Base-by-base conservation (phyloP, 306 rosid species). In the Cucumis cinereus region DNA sequence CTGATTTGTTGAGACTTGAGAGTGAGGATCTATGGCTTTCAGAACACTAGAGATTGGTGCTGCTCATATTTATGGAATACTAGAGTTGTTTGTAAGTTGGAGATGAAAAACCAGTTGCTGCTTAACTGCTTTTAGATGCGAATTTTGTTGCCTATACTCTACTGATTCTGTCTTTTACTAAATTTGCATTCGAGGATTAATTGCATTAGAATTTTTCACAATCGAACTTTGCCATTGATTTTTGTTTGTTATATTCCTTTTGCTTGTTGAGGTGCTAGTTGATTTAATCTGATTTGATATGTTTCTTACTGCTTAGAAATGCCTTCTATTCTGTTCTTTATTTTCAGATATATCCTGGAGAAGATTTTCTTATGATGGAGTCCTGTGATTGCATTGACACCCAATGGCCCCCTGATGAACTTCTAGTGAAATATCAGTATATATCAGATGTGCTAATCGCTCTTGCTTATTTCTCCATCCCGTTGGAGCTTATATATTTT, bases 391-490 rank as follows among this genome's bases (percentile, higher is more conserved):
- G 98, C 82, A 81, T 91, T 49, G 98, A 89, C 28, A 67, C 97
- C 1, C 97, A 81, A 6, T 88, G 91, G 89, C 92, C 91, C 16
- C 92, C 86, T 1, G 98, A 93, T 84, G 98, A 93, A 56, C 97
- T 93, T 81, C 89, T 93, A 76, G 90, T 91, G 71, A 93, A 91
- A 85, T 93, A 93, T 84, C 98, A 91, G 79, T 93, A 93, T 58
- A 93, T 93, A 33, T 93, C 98, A 0, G 98, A 93, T 76, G 82
- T 88, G 33, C 79, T 93, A 7, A 93, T 93, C 36, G 97, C 97
- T 0, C 78, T 93, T 58, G 98, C 98, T 0, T 93, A 93, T 87
- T 93, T 93, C 85, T 93, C 98, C 12, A 91, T 93, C 77, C 98
- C 98, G 19, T 81, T 93, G 66, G 98, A 93, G 84, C 97, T 93